These are phyloP conservation scores for Wickerhamomyces sp. DNA, from an alignment of 1,139 yeast species.

Conservation along the genomic window DNA sequence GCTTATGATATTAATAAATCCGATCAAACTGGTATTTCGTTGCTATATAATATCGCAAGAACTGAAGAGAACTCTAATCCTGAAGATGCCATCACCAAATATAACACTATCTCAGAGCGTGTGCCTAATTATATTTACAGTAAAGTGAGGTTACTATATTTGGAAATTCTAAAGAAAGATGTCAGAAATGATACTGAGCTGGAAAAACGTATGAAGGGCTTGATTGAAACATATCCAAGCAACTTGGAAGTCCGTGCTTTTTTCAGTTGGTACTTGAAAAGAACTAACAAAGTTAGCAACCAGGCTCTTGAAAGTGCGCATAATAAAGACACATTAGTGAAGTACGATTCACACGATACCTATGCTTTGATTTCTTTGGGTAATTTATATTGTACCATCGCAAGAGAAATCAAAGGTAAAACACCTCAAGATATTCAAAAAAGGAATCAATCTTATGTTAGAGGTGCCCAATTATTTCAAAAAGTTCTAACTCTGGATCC, in stretches of 20 bases:
- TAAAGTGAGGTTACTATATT: constrained; percentile 61
- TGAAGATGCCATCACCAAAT: constrained; percentile 34
- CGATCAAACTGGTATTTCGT: constrained; percentile 38
- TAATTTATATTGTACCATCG: constrained; percentile 78
- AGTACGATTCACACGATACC: constrained; percentile 80
- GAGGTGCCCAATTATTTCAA: constrained; percentile 87
- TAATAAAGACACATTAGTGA: constrained; percentile 79
- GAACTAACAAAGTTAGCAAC: constrained; percentile 38
- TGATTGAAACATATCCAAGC: constrained; percentile 52
- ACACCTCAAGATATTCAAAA: constrained; percentile 55
- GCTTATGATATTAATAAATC: constrained; percentile 39
- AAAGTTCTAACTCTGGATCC: constrained; percentile 85
- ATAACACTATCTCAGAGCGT: constrained; percentile 48
- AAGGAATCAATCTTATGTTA: constrained; percentile 70
- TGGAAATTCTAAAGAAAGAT: constrained; percentile 35
- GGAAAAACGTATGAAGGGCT: constrained; percentile 46
- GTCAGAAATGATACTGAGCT: constrained; percentile 40
- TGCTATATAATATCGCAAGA: constrained; percentile 62
- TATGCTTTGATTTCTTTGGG: constrained; percentile 90
- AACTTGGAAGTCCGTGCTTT: constrained; percentile 85
- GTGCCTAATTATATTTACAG: constrained; percentile 79
- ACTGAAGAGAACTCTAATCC: constrained; percentile 43
- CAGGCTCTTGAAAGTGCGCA: constrained; percentile 67
- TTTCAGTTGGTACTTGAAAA: constrained; percentile 85
- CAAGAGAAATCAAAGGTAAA: constrained; percentile 64